These are phyloP conservation scores for Alternaria panax DNA, from an alignment of 2,329 filamentous ascomycete species.

Conservation along the genomic window DNA sequence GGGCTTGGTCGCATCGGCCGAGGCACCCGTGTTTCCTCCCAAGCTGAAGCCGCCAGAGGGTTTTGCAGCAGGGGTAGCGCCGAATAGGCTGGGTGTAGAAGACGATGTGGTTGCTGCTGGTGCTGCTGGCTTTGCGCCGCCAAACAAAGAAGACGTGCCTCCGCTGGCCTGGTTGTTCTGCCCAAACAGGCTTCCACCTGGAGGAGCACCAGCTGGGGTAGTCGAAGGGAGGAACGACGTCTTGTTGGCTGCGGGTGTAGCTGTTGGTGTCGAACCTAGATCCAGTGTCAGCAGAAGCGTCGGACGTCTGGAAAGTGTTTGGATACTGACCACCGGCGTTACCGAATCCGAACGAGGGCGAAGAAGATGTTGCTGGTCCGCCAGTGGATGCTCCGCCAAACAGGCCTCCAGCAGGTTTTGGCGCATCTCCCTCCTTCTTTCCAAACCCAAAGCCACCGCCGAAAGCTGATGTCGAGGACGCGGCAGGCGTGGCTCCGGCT, in stretches of 20 bases:
- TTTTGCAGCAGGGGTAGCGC: conserved; percentile 32
- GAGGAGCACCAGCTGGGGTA: conserved; percentile 50
- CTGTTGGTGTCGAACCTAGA: conserved; percentile 35
- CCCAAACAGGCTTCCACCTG: conserved; percentile 41
- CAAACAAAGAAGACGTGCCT: conserved; percentile 24
- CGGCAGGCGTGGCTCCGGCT: conserved; percentile 32
- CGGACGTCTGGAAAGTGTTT: neutral
- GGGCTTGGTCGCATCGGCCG: conserved; percentile 43
- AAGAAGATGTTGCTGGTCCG: conserved; percentile 24
- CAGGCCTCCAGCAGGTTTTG: conserved; percentile 34
- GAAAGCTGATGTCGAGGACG: conserved; percentile 26
- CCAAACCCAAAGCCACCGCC: conserved; percentile 26
- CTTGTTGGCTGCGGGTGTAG: conserved; percentile 48
- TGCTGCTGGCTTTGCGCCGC: conserved; percentile 32
- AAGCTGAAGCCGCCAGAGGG: conserved; percentile 28
- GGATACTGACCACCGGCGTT: conserved; percentile 18
- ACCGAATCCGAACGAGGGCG: conserved; percentile 24
- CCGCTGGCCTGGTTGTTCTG: conserved; percentile 24
- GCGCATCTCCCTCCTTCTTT: conserved; percentile 30
- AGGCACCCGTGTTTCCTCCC: conserved; percentile 34
- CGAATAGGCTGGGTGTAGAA: conserved; percentile 40
- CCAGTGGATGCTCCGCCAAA: conserved; percentile 21
- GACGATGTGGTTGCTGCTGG: conserved; percentile 36
- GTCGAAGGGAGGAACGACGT: conserved; percentile 49
- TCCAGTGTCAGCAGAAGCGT: conserved; percentile 14